phyloP scores from a whole-genome alignment of 345 rosid genomes.

The Reutealis trisperma region DNA sequence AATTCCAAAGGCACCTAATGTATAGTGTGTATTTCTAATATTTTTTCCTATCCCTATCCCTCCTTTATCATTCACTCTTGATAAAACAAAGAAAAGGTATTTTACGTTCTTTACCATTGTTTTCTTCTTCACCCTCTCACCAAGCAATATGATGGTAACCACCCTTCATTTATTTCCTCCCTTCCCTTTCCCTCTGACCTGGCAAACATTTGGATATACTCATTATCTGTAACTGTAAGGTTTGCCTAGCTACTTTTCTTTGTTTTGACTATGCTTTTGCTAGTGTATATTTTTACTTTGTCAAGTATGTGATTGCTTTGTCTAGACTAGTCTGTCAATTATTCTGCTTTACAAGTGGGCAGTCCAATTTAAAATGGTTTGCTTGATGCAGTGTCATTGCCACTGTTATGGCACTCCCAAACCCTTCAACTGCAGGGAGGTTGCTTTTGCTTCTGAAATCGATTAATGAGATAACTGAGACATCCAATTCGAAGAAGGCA shows the following conservation, averaged over 20 bases:
- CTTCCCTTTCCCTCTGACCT: background rate
- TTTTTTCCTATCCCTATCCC: background rate
- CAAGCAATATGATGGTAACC: background rate
- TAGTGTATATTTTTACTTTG: background rate
- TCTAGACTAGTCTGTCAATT: background rate
- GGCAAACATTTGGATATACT: background rate
- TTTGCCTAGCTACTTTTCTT: background rate
- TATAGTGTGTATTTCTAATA: background rate
- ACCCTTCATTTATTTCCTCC: background rate
- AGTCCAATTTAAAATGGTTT: conserved; percentile 16
- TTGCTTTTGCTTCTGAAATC: conserved; percentile 83
- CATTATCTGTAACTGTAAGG: background rate
- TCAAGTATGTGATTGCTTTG: background rate
- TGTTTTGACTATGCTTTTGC: background rate
- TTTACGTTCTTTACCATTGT: background rate
- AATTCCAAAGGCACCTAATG: background rate
- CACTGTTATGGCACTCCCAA: conserved; percentile 69
- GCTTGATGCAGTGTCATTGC: conserved; percentile 63
- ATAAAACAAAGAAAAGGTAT: background rate
- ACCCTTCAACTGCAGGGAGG: conserved; percentile 64
- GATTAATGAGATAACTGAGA: conserved; percentile 51
- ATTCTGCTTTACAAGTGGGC: background rate
- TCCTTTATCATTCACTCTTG: background rate
- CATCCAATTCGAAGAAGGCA: conserved; percentile 77
- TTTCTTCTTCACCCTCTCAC: no score